A percentile compares a stretch with the other conserved stretches of the same genome.
Conservation (phyloP, 1,139 yeast genomes). For the Casaregolazyma suthepensis region DNA sequence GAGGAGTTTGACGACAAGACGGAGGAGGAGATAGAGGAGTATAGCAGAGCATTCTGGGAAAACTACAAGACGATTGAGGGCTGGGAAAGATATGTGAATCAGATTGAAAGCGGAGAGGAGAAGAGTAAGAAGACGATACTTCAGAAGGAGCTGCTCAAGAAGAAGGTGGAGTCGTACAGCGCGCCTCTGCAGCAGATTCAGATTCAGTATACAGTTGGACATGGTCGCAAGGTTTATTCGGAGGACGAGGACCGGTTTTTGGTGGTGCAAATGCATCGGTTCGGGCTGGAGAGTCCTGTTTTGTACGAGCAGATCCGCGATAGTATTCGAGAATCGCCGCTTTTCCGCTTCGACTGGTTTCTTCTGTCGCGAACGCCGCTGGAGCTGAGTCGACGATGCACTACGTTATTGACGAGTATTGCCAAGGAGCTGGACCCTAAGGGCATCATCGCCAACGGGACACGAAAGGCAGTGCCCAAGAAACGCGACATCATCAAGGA, state of each 20-base stretch:
- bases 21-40: constrained; percentile 59
- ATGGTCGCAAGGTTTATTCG: constrained; percentile 78
- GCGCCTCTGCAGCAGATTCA: constrained; percentile 73
- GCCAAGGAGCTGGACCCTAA: constrained; percentile 62
- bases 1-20: constrained; percentile 59
- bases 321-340: constrained; percentile 63
- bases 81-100: constrained; percentile 74
- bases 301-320: constrained; percentile 72
- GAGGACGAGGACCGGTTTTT: constrained; percentile 83
- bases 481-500: constrained; percentile 7
- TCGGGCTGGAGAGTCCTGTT: constrained; percentile 67
- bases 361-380: constrained; percentile 77
- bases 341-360: constrained; percentile 87
- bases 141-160: constrained; percentile 61
- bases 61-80: constrained; percentile 72
- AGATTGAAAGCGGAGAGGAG: constrained; percentile 84
- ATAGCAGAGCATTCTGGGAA: constrained; percentile 70
- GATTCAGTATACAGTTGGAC: constrained; percentile 81
- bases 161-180: constrained; percentile 55
- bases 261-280: constrained; percentile 62
- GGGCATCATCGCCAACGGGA: neutral
- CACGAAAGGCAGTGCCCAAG: neutral
- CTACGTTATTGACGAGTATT: constrained; percentile 69
- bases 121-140: constrained; percentile 55
- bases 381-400: constrained; percentile 77